These are phyloP conservation scores for Meira miltonrushii DNA, from an alignment of 1,284 basidiomycete genomes.

Conservation along the genomic window DNA sequence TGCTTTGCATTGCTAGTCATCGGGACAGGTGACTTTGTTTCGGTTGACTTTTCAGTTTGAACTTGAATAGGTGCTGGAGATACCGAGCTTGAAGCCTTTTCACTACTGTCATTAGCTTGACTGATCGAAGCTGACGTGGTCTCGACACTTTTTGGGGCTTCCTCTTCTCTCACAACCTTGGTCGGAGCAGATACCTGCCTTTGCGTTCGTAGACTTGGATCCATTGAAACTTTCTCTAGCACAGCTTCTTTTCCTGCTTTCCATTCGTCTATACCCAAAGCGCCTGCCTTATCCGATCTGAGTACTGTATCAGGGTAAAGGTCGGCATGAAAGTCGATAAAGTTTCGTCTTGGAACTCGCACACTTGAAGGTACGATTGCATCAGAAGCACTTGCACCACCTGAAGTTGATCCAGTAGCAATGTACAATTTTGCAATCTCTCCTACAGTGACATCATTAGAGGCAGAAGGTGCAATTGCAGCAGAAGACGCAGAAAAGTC, in stretches of 20 bases:
- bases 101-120: background rate
- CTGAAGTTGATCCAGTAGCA: background rate
- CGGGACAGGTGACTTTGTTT: background rate
- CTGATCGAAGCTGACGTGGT: background rate
- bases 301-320: constrained; percentile 10
- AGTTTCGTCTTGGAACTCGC: constrained; percentile 13
- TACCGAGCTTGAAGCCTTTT: background rate
- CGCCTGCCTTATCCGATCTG: background rate
- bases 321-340: constrained; percentile 16
- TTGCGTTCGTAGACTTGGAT: constrained; percentile 2
- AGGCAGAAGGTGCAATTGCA: background rate
- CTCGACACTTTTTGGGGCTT: background rate
- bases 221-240: constrained; percentile 4
- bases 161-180: background rate
- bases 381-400: constrained; percentile 5
- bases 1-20: background rate
- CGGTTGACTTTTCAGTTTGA: background rate
- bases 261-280: background rate
- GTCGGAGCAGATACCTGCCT: background rate
- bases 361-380: constrained; percentile 10
- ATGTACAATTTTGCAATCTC: constrained; percentile 9
- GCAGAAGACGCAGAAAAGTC: background rate
- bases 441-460: constrained; percentile 7
- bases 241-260: background rate
- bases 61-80: background rate